Evolutionary conservation across 1,284 basidiomycete genomes (phyloP).

Genomic region (Golubevia pallescens): DNA sequence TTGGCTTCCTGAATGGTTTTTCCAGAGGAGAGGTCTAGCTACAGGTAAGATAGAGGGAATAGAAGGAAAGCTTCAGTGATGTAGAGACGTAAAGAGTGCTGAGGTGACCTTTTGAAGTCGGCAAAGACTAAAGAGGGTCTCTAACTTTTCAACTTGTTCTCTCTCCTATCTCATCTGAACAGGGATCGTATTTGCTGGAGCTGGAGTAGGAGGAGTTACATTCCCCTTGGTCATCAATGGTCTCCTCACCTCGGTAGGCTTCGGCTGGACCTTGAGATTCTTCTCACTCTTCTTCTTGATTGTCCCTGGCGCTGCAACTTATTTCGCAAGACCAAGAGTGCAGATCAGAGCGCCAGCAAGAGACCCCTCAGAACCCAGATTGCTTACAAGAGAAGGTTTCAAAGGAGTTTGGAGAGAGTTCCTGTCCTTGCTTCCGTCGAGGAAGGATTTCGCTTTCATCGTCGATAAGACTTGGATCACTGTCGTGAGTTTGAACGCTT

Average conservation of each 20-base stretch:
- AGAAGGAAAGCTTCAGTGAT: too few relatives aligned
- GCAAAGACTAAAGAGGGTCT: too few relatives aligned
- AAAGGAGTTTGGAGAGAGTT: neutral
- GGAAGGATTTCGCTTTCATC: neutral
- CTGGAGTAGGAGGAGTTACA: conserved; percentile 25
- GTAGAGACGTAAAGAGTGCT: too few relatives aligned
- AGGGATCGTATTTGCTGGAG: conserved; percentile 24
- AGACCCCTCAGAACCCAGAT: neutral
- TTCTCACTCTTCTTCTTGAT: conserved; percentile 14
- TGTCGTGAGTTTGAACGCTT: neutral
- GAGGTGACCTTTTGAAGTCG: too few relatives aligned
- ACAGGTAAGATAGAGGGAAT: too few relatives aligned
- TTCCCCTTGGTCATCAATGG: conserved; percentile 27
- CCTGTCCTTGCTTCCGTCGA: neutral
- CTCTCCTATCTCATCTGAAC: too few relatives aligned
- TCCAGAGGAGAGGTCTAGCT: too few relatives aligned
- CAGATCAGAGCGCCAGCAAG: neutral
- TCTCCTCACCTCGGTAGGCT: conserved; percentile 26
- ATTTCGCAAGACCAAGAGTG: neutral
- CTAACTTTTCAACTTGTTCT: too few relatives aligned
- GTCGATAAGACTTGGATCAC: neutral
- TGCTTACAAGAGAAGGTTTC: neutral
- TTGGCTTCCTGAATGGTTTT: too few relatives aligned
- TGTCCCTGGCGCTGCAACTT: neutral
- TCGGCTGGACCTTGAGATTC: conserved; percentile 36